Conservation (phyloP, 2,329 filamentous ascomycete species). For the Helotiales sp. region DNA sequence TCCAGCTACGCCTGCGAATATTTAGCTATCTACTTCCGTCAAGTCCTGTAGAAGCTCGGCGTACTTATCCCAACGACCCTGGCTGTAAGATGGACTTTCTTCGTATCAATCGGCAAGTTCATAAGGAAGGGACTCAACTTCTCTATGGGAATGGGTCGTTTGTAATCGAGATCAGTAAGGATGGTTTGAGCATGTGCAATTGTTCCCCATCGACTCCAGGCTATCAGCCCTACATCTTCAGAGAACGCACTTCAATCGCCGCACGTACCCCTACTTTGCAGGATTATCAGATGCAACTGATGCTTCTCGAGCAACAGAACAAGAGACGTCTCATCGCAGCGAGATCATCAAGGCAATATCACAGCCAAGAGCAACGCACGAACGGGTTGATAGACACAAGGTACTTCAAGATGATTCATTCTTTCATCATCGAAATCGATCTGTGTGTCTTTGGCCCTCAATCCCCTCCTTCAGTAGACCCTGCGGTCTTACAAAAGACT, state of each 20-base stretch:
- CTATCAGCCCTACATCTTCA: not conserved
- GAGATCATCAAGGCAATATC: no score
- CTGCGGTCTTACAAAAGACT: not conserved
- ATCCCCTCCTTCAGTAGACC: not conserved
- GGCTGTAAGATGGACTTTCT: no score
- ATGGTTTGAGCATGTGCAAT: conserved; percentile 30
- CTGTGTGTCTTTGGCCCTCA: no score
- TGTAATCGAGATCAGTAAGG: conserved; percentile 22
- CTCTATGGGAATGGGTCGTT: conserved; percentile 30
- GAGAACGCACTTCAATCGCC: no score
- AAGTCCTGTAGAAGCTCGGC: conserved; percentile 24
- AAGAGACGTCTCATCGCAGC: conserved; percentile 83
- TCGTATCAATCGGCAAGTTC: conserved; percentile 25
- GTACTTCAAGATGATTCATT: conserved; percentile 27
- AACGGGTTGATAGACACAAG: no score
- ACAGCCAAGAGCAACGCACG: no score
- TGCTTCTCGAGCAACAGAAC: conserved; percentile 82
- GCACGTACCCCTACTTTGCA: conserved; percentile 77
- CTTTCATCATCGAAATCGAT: conserved; percentile 21
- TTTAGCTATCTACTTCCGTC: conserved; percentile 25
- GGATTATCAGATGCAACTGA: conserved; percentile 85
- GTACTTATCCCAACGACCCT: no score
- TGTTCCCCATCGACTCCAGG: conserved; percentile 5
- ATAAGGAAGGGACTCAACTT: conserved; percentile 24
- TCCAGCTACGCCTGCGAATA: conserved; percentile 28